Evolutionary conservation across 2,329 filamentous ascomycete genomes (phyloP), one percentile per base, ranked within the genome.

Genomic region (Pseudovirgaria hyperparasitica): DNA sequence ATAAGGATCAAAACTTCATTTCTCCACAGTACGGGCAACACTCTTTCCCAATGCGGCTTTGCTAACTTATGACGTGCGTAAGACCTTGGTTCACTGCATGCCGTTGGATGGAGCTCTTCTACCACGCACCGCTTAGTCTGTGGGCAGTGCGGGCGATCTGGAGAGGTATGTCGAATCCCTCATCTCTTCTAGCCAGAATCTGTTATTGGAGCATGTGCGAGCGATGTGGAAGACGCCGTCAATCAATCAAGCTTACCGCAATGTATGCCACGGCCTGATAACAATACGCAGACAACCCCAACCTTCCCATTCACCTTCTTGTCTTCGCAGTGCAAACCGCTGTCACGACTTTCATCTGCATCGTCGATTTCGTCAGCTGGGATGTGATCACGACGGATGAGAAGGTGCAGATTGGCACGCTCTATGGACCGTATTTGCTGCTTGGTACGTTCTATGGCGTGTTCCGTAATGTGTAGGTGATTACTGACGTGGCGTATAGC

Each of bases 1-100:
- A 76, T 46, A 58, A 62, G 9, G 75, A 80, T 42, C 67, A 64
- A 28, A 76, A 76, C 57, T 77, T 79, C 53, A 57, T 62, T 18
- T 42, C 55, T 4, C 60, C 70, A 2, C 72, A 72, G 20, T 54
- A 44, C 38, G 49, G n/a, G n/a, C n/a, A n/a, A 31, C 10, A 22
- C 21, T 18, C 18, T 20, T 15, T 21, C 30, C 5, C n/a, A 22
- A 9, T 21, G 12, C 15, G 19, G 13, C 9, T 16, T 6, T 13
- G 7, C 16, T n/a, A 6, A 12, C 13, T n/a, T 4, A n/a, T 19
- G 9, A 13, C 17, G 6, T 13, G 16, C 6, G 8, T 5, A 24
- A 54, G 51, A 3, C 46, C 58, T 4, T 80, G 70, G 65, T 79
- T 79, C 43, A 54, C 52, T 8, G 37, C 57, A 9, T 73, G 70